Conservation (phyloP, 2,329 filamentous ascomycete genomes). For the Purpureocillium lavendulum region DNA sequence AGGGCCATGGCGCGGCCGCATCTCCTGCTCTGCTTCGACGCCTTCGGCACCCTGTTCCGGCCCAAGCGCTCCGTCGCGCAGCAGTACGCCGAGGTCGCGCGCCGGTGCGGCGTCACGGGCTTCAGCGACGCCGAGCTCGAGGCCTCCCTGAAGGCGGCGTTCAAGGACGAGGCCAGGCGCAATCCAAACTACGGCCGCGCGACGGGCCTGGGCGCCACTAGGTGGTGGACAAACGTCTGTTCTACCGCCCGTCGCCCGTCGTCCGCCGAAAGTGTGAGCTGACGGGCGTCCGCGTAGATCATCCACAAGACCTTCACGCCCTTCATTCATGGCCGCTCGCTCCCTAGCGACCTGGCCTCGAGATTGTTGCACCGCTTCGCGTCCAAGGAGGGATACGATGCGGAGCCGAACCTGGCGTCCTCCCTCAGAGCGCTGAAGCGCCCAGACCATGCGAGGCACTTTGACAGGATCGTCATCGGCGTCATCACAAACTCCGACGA, state of each 20-base stretch:
- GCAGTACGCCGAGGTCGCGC: slow-evolving; percentile 46
- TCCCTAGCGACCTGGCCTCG: slow-evolving; percentile 37
- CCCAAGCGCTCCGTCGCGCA: slow-evolving; percentile 39
- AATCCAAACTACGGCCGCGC: slow-evolving; percentile 53
- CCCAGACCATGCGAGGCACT: slow-evolving; percentile 9
- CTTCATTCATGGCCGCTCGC: slow-evolving; percentile 19
- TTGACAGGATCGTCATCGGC: slow-evolving; percentile 38
- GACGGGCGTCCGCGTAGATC: slow-evolving; percentile 27
- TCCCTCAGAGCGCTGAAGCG: slow-evolving; percentile 33
- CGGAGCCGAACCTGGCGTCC: slow-evolving; percentile 35
- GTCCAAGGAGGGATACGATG: slow-evolving; percentile 40
- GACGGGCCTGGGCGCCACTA: slow-evolving; percentile 38
- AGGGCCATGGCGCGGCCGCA: slow-evolving; percentile 21
- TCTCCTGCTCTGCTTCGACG: slow-evolving; percentile 53
- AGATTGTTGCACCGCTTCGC: slow-evolving; percentile 44
- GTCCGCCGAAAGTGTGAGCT: neutral
- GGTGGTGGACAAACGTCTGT: slow-evolving; percentile 53
- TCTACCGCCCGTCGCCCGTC: neutral
- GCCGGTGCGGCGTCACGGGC: slow-evolving; percentile 36
- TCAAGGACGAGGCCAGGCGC: slow-evolving; percentile 32
- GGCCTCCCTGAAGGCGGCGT: slow-evolving; percentile 28
- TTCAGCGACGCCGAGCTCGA: slow-evolving; percentile 32
- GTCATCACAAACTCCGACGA: slow-evolving; percentile 57
- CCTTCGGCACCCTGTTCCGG: slow-evolving; percentile 55
- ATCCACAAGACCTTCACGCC: slow-evolving; percentile 45